Conservation (phyloP, 768 basidiomycete species). For the Mrakia frigida region DNA sequence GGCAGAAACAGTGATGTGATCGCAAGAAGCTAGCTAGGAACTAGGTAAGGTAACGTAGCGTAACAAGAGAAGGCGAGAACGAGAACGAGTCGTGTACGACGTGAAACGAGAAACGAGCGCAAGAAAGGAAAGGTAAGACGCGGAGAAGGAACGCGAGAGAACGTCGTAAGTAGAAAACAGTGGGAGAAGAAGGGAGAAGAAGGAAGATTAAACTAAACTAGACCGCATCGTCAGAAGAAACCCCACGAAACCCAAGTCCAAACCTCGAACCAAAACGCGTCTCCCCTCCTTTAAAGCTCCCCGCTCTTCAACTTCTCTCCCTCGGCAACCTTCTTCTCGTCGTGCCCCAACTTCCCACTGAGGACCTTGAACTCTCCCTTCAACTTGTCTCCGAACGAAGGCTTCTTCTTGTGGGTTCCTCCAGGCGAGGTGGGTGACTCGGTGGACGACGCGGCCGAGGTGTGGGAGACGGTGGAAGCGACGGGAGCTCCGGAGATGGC, state of each 20-base stretch:
- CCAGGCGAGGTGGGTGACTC: neutral
- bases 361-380: constrained; percentile 6
- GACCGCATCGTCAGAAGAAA: no score
- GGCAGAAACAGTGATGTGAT: no score
- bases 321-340: constrained; percentile 2
- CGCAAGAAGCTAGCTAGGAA: no score
- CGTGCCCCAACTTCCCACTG: neutral
- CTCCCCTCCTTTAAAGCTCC: neutral
- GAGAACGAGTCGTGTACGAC: no score
- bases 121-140: neutral
- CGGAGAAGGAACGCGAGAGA: neutral
- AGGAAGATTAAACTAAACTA: neutral
- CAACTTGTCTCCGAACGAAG: neutral
- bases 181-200: neutral
- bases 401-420: constrained; percentile 11
- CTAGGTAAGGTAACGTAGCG: no score
- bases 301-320: constrained; percentile 2
- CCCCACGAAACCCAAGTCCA: neutral
- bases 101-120: neutral
- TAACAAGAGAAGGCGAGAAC: no score
- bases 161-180: neutral
- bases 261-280: neutral
- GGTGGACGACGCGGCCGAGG: neutral
- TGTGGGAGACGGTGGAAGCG: neutral
- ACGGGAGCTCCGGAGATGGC: neutral